Percentiles rank a stretch among this genome's conserved stretches.
These are phyloP conservation scores for Xeromyces bisporus DNA, from an alignment of 495 filamentous ascomycete species.

Conservation along the genomic window DNA sequence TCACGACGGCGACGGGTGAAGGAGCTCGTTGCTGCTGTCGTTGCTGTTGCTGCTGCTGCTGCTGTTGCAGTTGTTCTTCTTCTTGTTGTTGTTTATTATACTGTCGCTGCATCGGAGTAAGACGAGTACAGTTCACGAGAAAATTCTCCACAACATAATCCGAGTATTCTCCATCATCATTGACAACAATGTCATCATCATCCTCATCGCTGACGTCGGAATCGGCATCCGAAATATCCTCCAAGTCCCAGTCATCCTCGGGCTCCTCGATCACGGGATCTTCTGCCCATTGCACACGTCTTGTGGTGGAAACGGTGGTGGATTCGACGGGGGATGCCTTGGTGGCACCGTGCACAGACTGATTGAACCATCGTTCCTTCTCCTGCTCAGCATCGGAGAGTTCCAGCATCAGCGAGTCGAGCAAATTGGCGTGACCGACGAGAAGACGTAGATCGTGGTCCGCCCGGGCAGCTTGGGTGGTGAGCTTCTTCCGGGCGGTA, in stretches of 20 bases:
- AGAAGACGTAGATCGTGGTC: slow-evolving; percentile 91
- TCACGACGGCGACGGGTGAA: slow-evolving; percentile 20
- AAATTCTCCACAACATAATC: no score
- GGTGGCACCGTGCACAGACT: slow-evolving; percentile 62
- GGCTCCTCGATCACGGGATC: slow-evolving; percentile 60
- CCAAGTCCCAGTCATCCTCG: slow-evolving; percentile 52
- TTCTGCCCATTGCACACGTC: slow-evolving; percentile 33
- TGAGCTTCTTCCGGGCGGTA: slow-evolving; percentile 90
- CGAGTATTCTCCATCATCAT: slow-evolving; percentile 37
- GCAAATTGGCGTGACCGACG: slow-evolving; percentile 93
- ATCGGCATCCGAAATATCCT: slow-evolving; percentile 38
- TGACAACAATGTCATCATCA: slow-evolving; percentile 36
- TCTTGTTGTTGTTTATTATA: no score
- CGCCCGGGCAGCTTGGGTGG: slow-evolving; percentile 66
- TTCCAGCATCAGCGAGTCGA: slow-evolving; percentile 90
- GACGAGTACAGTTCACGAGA: no score
- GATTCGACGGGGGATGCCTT: slow-evolving; percentile 7
- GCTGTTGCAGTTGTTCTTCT: slow-evolving; percentile 12
- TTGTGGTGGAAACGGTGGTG: slow-evolving; percentile 17
- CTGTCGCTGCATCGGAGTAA: no score
- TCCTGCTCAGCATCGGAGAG: slow-evolving; percentile 87
- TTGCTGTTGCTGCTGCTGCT: slow-evolving; percentile 5
- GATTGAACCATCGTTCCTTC: slow-evolving; percentile 97
- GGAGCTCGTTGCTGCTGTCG: slow-evolving; percentile 23
- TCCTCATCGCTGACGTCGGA: slow-evolving; percentile 43